Evolutionary conservation across 345 rosid genomes (phyloP).

Genomic region (Streptanthus diversifolius): DNA sequence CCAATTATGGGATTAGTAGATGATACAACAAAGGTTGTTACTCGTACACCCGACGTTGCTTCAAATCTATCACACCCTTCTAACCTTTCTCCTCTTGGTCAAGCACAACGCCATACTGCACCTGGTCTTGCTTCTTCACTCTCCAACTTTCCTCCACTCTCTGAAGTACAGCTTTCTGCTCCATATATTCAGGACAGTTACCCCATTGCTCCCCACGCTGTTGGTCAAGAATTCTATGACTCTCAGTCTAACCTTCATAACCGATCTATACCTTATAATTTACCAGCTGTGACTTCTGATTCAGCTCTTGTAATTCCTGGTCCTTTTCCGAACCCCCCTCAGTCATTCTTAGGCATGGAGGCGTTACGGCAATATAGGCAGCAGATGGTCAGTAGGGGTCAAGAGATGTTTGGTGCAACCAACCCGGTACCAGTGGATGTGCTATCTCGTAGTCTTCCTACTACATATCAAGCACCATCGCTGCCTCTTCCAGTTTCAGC

Average conservation of each 20-base stretch:
- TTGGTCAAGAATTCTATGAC: constrained; percentile 15
- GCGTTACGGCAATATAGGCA: constrained; percentile 24
- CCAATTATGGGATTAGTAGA: constrained; percentile 33
- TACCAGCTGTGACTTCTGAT: constrained; percentile 1
- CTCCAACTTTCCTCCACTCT: background rate
- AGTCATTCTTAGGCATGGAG: constrained; percentile 13
- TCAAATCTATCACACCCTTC: constrained; percentile 12
- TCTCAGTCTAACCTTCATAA: constrained; percentile 4
- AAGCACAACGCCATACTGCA: constrained; percentile 21
- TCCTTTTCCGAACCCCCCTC: background rate
- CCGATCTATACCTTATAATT: background rate
- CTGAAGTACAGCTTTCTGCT: constrained; percentile 18
- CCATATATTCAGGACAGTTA: constrained; percentile 20
- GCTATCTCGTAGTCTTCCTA: constrained; percentile 15
- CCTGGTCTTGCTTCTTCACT: constrained; percentile 21
- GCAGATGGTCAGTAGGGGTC: constrained; percentile 21
- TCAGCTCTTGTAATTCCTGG: constrained; percentile 20
- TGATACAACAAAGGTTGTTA: constrained; percentile 32
- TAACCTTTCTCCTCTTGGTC: constrained; percentile 28
- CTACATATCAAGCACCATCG: constrained; percentile 25
- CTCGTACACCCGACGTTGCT: constrained; percentile 12
- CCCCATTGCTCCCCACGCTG: constrained; percentile 19
- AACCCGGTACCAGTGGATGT: constrained; percentile 11
- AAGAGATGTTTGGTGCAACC: constrained; percentile 23
- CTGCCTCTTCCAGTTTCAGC: constrained; percentile 26